Evolutionary conservation across 1,139 yeast genomes (phyloP).

Genomic region (Trichomonascaceae sp.): DNA sequence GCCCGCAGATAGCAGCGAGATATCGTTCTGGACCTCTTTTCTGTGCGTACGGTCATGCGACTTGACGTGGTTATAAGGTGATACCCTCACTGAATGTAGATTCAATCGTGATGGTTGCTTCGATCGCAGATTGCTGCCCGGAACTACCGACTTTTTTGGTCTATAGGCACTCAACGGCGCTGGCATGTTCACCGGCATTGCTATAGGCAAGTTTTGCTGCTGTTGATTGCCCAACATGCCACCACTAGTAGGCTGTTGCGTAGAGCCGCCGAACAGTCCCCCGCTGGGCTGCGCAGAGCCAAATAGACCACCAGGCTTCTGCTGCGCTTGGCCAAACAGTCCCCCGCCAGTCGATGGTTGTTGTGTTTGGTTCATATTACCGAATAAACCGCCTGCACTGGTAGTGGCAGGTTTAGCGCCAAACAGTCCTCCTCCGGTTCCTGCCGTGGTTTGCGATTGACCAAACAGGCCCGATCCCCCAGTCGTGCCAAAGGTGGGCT

Average conservation of each 20-base stretch:
- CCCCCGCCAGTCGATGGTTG: constrained; percentile 15
- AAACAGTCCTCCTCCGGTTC: constrained; percentile 18
- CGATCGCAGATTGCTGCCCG: not conserved
- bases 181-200: constrained; percentile 1
- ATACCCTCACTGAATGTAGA: not conserved
- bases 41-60: not conserved
- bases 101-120: not conserved
- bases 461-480: constrained; percentile 4
- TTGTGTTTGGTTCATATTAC: constrained; percentile 7
- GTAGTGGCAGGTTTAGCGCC: constrained; percentile 4
- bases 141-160: constrained; percentile 1
- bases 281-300: constrained; percentile 4
- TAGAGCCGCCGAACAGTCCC: constrained; percentile 2
- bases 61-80: not conserved
- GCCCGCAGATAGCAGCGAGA: too few relatives aligned
- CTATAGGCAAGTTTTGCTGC: constrained; percentile 4
- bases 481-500: not conserved
- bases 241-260: constrained; percentile 4
- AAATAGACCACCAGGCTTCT: constrained; percentile 5
- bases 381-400: constrained; percentile 11
- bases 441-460: not conserved
- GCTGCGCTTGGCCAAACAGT: constrained; percentile 10
- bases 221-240: constrained; percentile 3
- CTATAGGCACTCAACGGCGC: constrained; percentile 1
- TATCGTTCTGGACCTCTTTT: not conserved